Base-by-base conservation (phyloP, 345 rosid species). In the Rhodamnia rubescens region DNA sequence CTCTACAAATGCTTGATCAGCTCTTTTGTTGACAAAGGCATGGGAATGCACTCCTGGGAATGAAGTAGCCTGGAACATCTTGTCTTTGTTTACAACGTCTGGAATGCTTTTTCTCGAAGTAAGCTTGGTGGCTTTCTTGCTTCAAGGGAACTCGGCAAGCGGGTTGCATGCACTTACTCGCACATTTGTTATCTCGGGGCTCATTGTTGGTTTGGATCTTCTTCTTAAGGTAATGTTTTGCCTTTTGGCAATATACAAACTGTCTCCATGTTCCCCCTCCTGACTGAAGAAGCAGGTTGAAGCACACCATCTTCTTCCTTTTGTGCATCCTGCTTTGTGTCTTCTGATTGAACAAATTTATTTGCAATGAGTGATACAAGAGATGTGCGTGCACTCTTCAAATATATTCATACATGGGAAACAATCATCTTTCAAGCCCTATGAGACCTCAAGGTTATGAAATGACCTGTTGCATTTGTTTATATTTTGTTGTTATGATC, bases 81-180 rank as follows among this genome's bases (percentile, higher is more conserved):
- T 95, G 47, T 95, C 98, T 69, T 87, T 95, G 88, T 91, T 93
- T 83, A 93, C 99, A 85, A 93, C 94, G 64, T 93, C 98, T 53
- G 99, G 98, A 88, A 95, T 95, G 98, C 85, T 97, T 88, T 95
- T 97, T 88, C 74, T 97, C 87, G 99, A 97, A 95, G 94, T 95
- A 85, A 97, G 99, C 92, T 91, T 97, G 95, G 91, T 95, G 90
- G 98, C 99, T 44, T 95, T 97, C 91, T 86, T 97, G 85, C 91
- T 94, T 85, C 96, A 97, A 90, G 98, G 99, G 85, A 95, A 95
- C 91, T 92, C 95, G 84, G 94, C 94, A 11, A 94, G 94, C 42
- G 98, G 99, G 6, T 88, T 93, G 85, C 92, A 93, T 84, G 95
- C 98, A 55, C 90, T 97, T 61, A 92, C 97, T 32, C 89, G 97